A percentile compares a stretch with the other conserved stretches of the same genome.
These are phyloP conservation scores for Rhodamnia argentea DNA, from an alignment of 345 rosid genomes.

Conservation along the genomic window DNA sequence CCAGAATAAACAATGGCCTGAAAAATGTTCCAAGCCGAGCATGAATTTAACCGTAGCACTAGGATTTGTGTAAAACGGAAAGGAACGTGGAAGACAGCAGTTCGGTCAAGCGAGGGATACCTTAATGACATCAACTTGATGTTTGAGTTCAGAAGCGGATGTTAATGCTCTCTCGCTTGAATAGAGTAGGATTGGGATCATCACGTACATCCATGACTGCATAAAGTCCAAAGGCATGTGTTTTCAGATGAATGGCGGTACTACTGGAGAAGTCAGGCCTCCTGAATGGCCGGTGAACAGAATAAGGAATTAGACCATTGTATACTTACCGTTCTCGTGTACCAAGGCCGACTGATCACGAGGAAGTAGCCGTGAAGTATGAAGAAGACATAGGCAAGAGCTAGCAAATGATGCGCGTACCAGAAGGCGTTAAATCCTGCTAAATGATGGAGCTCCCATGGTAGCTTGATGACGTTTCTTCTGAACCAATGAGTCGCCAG, in stretches of 20 bases:
- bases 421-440: constrained; percentile 93
- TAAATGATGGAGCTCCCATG: constrained; percentile 41
- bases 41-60: not conserved
- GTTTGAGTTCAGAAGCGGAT: constrained; percentile 32
- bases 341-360: constrained; percentile 59
- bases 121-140: constrained; percentile 56
- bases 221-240: not conserved
- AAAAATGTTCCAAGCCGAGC: not conserved
- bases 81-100: not conserved
- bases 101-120: constrained; percentile 9
- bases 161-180: constrained; percentile 50
- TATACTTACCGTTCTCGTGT: constrained; percentile 53
- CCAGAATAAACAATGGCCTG: constrained; percentile 87
- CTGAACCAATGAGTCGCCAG: constrained; percentile 69
- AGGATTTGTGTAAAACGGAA: not conserved
- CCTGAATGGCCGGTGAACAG: not conserved
- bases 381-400: constrained; percentile 49
- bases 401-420: constrained; percentile 86
- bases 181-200: constrained; percentile 49
- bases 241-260: not conserved
- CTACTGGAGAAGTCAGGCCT: not conserved
- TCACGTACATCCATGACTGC: constrained; percentile 89
- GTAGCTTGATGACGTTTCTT: constrained; percentile 53
- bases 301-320: not conserved
- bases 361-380: constrained; percentile 69